A percentile compares a stretch with the other conserved stretches of the same genome.
Evolutionary conservation across 2,329 filamentous ascomycete species (phyloP).

Genomic region (Epichloe scottii): DNA sequence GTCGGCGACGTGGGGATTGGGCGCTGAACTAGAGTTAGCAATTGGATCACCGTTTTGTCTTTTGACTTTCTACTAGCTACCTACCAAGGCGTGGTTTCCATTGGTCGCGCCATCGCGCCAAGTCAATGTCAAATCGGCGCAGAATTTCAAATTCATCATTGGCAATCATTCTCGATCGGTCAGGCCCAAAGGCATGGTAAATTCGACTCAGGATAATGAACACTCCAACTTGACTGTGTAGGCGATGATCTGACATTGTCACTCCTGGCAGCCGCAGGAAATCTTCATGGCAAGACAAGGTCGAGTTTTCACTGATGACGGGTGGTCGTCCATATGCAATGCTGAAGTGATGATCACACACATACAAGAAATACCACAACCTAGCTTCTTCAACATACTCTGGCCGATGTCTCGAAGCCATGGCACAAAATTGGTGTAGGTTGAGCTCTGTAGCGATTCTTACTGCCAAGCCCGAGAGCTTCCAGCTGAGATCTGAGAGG

Average conservation of each 20-base stretch:
- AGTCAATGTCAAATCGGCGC: slow-evolving; percentile 16
- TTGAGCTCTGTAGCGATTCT: slow-evolving; percentile 46
- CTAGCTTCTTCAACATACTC: slow-evolving; percentile 42
- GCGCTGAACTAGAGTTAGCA: slow-evolving; percentile 17
- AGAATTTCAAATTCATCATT: slow-evolving; percentile 21
- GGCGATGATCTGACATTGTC: slow-evolving; percentile 40
- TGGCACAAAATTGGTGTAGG: slow-evolving; percentile 39
- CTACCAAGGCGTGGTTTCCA: slow-evolving; percentile 24
- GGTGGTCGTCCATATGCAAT: slow-evolving; percentile 48
- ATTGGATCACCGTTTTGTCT: not conserved
- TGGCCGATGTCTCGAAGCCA: slow-evolving; percentile 28
- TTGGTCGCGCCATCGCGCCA: slow-evolving; percentile 23
- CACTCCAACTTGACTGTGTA: slow-evolving; percentile 46
- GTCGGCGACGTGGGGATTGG: slow-evolving; percentile 31
- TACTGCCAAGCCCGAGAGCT: slow-evolving; percentile 45
- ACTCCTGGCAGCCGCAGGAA: slow-evolving; percentile 37
- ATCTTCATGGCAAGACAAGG: slow-evolving; percentile 43
- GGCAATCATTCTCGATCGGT: slow-evolving; percentile 27
- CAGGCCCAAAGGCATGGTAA: slow-evolving; percentile 45
- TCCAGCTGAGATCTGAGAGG: slow-evolving; percentile 44
- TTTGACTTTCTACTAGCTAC: not conserved
- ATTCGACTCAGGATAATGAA: slow-evolving; percentile 48
- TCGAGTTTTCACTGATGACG: slow-evolving; percentile 43
- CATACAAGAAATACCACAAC: slow-evolving; percentile 51
- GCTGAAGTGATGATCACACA: slow-evolving; percentile 54